Conservation (phyloP, 2,329 filamentous ascomycete genomes). For the Diaporthe sp. region DNA sequence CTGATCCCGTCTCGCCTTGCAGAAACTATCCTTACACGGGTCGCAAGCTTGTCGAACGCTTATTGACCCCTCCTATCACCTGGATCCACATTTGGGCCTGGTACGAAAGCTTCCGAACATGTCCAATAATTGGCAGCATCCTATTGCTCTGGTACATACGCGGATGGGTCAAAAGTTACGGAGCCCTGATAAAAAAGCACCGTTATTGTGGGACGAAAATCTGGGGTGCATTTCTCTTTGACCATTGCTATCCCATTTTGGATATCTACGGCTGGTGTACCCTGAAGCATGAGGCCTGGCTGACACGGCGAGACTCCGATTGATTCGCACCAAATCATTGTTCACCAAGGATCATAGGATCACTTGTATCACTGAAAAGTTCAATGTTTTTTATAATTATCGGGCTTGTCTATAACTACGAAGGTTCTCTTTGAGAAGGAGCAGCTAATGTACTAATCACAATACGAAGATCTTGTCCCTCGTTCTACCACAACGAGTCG, state of each 20-base stretch:
- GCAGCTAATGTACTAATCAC: neutral
- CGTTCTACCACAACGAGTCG: neutral
- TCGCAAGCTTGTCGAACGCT: constrained; percentile 6
- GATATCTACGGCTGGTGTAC: constrained; percentile 14
- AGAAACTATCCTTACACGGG: constrained; percentile 17
- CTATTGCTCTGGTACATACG: neutral
- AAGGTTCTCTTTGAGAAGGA: neutral
- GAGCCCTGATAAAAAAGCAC: neutral
- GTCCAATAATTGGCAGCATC: neutral
- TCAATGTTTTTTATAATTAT: neutral
- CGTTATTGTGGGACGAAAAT: constrained; percentile 2
- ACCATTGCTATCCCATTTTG: constrained; percentile 8
- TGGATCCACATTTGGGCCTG: constrained; percentile 1
- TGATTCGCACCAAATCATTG: neutral
- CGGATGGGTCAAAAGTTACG: neutral
- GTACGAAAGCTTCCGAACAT: neutral
- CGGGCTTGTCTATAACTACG: too few species aligned
- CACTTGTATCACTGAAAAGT: too few species aligned
- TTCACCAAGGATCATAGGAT: too few species aligned
- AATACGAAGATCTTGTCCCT: neutral
- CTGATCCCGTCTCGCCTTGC: neutral
- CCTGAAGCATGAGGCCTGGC: neutral
- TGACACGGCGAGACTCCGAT: neutral
- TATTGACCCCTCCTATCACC: neutral
- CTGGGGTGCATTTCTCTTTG: constrained; percentile 22